Percentiles rank a stretch among this genome's conserved stretches.
Conservation (phyloP, 345 rosid species). For the Aethionema arabicum region DNA sequence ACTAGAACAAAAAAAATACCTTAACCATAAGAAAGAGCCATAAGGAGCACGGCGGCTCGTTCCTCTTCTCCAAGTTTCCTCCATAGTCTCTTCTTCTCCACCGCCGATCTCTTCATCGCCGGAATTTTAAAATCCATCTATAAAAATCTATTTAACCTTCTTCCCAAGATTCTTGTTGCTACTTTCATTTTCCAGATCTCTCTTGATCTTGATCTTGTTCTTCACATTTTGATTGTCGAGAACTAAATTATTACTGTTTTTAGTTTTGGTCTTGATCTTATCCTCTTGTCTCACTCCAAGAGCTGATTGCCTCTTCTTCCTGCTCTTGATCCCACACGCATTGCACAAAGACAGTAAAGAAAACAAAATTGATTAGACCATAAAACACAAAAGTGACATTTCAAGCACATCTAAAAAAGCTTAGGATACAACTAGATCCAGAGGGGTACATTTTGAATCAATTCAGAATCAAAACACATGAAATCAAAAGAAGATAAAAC, state of each 20-base stretch:
- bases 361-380: slow-evolving; percentile 15
- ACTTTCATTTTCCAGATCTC: background rate
- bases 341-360: slow-evolving; percentile 76
- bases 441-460: too few species aligned
- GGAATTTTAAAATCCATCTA: slow-evolving; percentile 84
- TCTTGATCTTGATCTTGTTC: slow-evolving; percentile 51
- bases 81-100: slow-evolving; percentile 58
- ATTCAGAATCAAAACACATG: too few species aligned
- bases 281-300: slow-evolving; percentile 52
- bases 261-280: slow-evolving; percentile 43
- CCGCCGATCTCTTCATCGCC: slow-evolving; percentile 54
- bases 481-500: too few species aligned
- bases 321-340: slow-evolving; percentile 88
- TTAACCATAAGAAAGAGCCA: slow-evolving; percentile 82
- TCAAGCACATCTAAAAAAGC: too few species aligned
- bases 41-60: slow-evolving; percentile 82
- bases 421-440: too few species aligned
- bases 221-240: slow-evolving; percentile 5
- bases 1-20: slow-evolving; percentile 45
- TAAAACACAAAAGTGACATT: background rate
- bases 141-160: slow-evolving; percentile 33
- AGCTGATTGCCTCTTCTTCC: slow-evolving; percentile 59
- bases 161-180: slow-evolving; percentile 28
- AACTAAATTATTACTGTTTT: background rate
- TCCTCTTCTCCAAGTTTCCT: slow-evolving; percentile 76